Base-by-base conservation (phyloP, 805 yeast species). In the Zygosaccharomyces siamensis region DNA sequence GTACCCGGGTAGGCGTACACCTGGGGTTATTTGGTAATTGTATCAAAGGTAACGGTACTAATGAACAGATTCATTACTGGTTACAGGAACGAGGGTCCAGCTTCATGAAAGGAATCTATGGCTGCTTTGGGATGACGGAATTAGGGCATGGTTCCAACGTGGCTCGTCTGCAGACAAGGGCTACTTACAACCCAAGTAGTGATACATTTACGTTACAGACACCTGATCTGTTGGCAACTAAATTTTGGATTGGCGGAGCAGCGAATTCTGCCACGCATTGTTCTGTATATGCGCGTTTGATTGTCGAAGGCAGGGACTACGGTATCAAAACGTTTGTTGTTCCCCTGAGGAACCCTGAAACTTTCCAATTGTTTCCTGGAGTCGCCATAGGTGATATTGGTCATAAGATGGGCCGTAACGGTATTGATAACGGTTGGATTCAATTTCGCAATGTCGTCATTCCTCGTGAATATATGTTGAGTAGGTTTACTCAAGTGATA, bases 161-260 rank as follows among this genome's bases (percentile, higher is more conserved):
- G 39, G 96, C 96, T 3, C 95, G 87, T 21, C 74, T 88, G 52
- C 96, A 90, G 68, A 90, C 97, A n/a, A 85, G 89, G 12, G 96
- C 97, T 12, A 83, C 85, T 18, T 90, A 77, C 65, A 83, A 88
- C 65, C 70, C 72, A 16, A 70, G 69, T 14, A 76, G 75, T 26
- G 87, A 88, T 59, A 81, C 81, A 54, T 86, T 90, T 62, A 64
- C 77, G 47, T 81, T 90, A 60, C 78, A 87, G 64, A 90, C 97
- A 10, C 97, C 97, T 1, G 86, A 89, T 63, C 67, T 86, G 47
- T 90, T 95, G 32, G 97, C 97, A 39, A 89, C 97, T 23, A 90
- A 90, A 67, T 90, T 97, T 97, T 90, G 97, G 97, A 90, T 90
- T 61, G 97, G 97, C 42, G 97, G 97, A 59, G 97, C 97, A 37